Evolutionary conservation across 2,329 filamentous ascomycete species (phyloP).

Genomic region (Apiospora pterosperma): DNA sequence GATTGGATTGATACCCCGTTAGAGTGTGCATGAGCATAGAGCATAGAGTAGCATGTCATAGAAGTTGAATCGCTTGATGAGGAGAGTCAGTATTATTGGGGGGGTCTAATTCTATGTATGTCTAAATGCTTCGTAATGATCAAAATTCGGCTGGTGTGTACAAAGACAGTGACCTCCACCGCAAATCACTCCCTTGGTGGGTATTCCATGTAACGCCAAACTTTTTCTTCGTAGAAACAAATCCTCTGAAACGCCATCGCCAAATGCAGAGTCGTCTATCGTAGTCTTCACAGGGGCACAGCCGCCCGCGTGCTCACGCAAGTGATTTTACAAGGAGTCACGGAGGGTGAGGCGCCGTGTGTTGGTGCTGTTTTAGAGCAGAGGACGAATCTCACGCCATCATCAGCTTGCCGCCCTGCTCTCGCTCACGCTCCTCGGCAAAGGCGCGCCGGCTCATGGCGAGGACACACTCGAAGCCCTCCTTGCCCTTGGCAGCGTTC

Average conservation of each 20-base stretch:
- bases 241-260: conserved; percentile 4
- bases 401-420: conserved; percentile 27
- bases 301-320: not conserved
- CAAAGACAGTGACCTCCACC: not conserved
- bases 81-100: conserved; percentile 10
- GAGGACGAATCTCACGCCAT: conserved; percentile 12
- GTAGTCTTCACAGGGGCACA: not conserved
- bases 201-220: not conserved
- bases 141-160: not conserved
- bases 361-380: not conserved
- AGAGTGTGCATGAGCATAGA: not conserved
- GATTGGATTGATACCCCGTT: not conserved
- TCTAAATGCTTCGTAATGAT: not conserved
- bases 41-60: conserved; percentile 9
- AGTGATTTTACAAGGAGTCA: not conserved
- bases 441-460: conserved; percentile 92
- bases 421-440: conserved; percentile 76
- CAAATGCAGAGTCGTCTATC: conserved; percentile 6
- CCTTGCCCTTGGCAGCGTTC: conserved; percentile 84
- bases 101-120: conserved; percentile 6
- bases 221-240: conserved; percentile 3
- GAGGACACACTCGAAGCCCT: conserved; percentile 93
- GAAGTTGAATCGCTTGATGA: not conserved
- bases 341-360: not conserved
- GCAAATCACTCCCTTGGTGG: not conserved